A percentile compares a stretch with the other conserved stretches of the same genome.
These are phyloP conservation scores for Syzygium grande DNA, from an alignment of 345 rosid species.

Conservation along the genomic window DNA sequence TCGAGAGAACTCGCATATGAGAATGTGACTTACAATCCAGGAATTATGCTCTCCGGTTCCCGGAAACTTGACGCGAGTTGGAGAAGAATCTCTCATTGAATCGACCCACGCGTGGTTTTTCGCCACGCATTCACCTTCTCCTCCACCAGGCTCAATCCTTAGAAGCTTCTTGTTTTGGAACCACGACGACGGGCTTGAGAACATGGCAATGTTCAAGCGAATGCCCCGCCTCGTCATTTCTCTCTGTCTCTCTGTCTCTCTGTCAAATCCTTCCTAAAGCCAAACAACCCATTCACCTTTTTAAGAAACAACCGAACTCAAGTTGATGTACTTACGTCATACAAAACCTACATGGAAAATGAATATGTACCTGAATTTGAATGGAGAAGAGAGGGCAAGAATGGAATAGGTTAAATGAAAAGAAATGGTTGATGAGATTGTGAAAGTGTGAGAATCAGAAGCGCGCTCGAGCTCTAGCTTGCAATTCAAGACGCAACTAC, in stretches of 20 bases:
- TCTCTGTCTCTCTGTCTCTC: background rate
- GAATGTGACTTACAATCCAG: slow-evolving; percentile 53
- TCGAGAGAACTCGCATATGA: background rate
- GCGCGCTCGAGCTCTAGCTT: background rate
- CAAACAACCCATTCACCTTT: background rate
- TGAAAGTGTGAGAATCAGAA: background rate
- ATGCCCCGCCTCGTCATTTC: background rate
- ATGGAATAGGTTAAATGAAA: background rate
- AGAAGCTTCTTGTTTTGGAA: background rate
- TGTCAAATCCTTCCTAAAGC: background rate
- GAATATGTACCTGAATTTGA: background rate
- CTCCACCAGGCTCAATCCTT: background rate
- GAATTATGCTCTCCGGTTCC: slow-evolving; percentile 28
- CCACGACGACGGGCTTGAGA: accelerated
- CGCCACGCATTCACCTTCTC: background rate
- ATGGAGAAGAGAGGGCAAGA: background rate
- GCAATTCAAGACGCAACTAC: background rate
- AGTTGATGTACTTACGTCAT: background rate
- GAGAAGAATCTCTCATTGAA: slow-evolving; percentile 89
- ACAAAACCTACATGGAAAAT: background rate
- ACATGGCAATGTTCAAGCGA: background rate
- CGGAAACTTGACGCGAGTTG: slow-evolving; percentile 42
- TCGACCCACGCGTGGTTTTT: slow-evolving; percentile 8
- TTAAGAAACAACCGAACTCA: background rate
- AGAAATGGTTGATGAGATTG: background rate